phyloP scores from a whole-genome alignment of 202 grass and related monocot genomes.

The Setaria viridis region DNA sequence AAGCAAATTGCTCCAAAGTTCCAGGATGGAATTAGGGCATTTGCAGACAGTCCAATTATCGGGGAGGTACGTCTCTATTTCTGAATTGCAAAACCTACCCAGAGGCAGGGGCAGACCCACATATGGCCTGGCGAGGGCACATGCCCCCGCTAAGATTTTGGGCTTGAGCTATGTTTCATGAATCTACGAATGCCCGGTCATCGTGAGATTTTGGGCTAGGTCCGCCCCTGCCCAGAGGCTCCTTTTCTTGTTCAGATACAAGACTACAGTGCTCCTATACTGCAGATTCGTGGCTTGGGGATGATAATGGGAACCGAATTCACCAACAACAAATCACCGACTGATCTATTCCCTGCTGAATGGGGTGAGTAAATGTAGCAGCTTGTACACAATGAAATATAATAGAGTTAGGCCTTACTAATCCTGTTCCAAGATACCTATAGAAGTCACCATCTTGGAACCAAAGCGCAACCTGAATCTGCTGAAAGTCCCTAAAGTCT shows the following conservation, averaged over 20 bases:
- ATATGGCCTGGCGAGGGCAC: too few relatives aligned
- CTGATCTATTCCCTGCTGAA: constrained; percentile 76
- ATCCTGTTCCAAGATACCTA: neutral
- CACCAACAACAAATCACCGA: constrained; percentile 80
- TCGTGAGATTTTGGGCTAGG: too few relatives aligned
- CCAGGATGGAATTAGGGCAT: constrained; percentile 76
- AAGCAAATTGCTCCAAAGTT: constrained; percentile 67
- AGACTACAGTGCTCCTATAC: neutral
- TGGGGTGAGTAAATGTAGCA: constrained; percentile 62
- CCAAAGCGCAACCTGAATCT: constrained; percentile 5
- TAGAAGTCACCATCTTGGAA: neutral
- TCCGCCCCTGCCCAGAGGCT: neutral
- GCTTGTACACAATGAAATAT: neutral
- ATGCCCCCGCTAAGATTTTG: too few relatives aligned
- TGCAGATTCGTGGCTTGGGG: constrained; percentile 87
- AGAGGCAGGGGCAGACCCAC: neutral
- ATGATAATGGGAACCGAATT: constrained; percentile 92
- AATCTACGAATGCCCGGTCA: too few relatives aligned
- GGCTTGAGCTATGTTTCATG: too few relatives aligned
- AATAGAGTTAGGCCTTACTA: neutral
- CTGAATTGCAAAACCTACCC: neutral
- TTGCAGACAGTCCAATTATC: constrained; percentile 84
- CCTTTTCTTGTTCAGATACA: constrained; percentile 23
- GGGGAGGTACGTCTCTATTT: constrained; percentile 73
- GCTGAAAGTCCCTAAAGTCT: neutral